Percentiles rank a stretch among this genome's conserved stretches.
Conservation (phyloP, 2,329 filamentous ascomycete genomes). For the Alternaria arborescens region DNA sequence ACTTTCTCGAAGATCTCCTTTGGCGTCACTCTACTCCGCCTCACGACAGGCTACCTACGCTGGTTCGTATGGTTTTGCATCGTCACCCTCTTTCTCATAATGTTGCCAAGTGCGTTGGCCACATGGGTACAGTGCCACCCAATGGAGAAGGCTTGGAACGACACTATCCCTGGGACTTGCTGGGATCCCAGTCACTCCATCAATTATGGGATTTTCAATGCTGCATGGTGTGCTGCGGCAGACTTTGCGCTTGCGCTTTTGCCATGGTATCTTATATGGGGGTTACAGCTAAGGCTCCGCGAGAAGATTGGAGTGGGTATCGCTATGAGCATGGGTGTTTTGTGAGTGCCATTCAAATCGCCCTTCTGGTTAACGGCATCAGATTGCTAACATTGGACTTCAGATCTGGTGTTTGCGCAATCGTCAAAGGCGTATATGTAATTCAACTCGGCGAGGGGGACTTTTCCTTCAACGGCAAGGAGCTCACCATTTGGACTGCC, state of each 20-base stretch:
- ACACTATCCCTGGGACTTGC: slow-evolving; percentile 27
- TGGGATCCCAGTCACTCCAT: slow-evolving; percentile 25
- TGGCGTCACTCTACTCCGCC: slow-evolving; percentile 38
- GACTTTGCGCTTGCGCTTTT: slow-evolving; percentile 40
- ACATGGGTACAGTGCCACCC: slow-evolving; percentile 34
- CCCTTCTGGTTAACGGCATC: not conserved
- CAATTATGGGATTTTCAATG: slow-evolving; percentile 42
- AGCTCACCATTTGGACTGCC: slow-evolving; percentile 42
- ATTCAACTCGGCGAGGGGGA: slow-evolving; percentile 34
- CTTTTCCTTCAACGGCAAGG: slow-evolving; percentile 42
- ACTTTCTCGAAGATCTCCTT: slow-evolving; percentile 42
- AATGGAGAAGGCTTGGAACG: slow-evolving; percentile 28
- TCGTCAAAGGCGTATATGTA: slow-evolving; percentile 38
- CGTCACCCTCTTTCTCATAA: slow-evolving; percentile 35
- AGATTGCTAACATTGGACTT: not conserved
- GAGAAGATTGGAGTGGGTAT: slow-evolving; percentile 42
- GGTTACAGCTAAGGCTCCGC: slow-evolving; percentile 27
- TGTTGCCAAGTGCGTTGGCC: slow-evolving; percentile 34
- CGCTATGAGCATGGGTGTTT: slow-evolving; percentile 42
- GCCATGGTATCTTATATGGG: slow-evolving; percentile 41
- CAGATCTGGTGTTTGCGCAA: slow-evolving; percentile 38
- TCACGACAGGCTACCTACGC: slow-evolving; percentile 23
- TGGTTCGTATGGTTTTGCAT: slow-evolving; percentile 38
- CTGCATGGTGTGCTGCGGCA: slow-evolving; percentile 31
- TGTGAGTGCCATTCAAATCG: slow-evolving; percentile 19